A percentile compares a stretch with the other conserved stretches of the same genome.
phyloP scores from a whole-genome alignment of 805 yeast species.

The Zygoascus biomembranicola region DNA sequence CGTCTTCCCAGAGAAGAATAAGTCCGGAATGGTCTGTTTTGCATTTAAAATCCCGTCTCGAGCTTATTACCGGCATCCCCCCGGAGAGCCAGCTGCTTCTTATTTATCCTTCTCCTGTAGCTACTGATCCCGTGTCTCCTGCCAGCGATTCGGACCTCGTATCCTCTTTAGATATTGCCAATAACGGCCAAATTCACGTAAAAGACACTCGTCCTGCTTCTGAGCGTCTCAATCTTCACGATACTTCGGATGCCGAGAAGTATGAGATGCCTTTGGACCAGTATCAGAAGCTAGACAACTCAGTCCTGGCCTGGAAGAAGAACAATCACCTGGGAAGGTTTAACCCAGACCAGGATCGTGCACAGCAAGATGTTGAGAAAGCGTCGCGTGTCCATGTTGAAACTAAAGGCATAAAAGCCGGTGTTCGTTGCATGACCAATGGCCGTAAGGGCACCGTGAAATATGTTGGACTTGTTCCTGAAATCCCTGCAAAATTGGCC shows the following conservation, averaged over 20 bases:
- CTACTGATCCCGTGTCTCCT: conserved; percentile 5
- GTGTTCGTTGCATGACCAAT: conserved; percentile 29
- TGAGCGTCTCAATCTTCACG: conserved; percentile 25
- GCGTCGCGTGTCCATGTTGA: conserved; percentile 10
- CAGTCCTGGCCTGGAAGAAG: conserved; percentile 74
- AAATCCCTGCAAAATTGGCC: conserved; percentile 37
- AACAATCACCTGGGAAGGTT: conserved; percentile 63
- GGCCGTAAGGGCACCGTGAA: conserved; percentile 63
- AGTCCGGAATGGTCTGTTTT: conserved; percentile 53
- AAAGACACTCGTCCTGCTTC: conserved; percentile 27
- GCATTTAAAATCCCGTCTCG: conserved; percentile 47
- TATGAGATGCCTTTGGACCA: conserved; percentile 49
- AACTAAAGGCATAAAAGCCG: conserved; percentile 12
- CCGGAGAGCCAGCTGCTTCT: conserved; percentile 39
- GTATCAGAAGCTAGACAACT: conserved; percentile 49
- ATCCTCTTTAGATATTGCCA: conserved; percentile 13
- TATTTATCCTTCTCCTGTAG: conserved; percentile 21
- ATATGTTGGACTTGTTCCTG: conserved; percentile 61
- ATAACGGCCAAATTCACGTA: conserved; percentile 44
- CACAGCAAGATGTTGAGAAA: conserved; percentile 5
- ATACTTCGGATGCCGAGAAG: conserved; percentile 30
- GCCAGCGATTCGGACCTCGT: conserved; percentile 6
- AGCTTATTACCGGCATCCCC: conserved; percentile 66
- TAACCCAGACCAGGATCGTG: conserved; percentile 35
- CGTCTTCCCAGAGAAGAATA: conserved; percentile 62